Percentiles rank a stretch among this genome's conserved stretches.
phyloP scores from a whole-genome alignment of 176 grass and related monocot genomes.

The Aechmea fasciata region DNA sequence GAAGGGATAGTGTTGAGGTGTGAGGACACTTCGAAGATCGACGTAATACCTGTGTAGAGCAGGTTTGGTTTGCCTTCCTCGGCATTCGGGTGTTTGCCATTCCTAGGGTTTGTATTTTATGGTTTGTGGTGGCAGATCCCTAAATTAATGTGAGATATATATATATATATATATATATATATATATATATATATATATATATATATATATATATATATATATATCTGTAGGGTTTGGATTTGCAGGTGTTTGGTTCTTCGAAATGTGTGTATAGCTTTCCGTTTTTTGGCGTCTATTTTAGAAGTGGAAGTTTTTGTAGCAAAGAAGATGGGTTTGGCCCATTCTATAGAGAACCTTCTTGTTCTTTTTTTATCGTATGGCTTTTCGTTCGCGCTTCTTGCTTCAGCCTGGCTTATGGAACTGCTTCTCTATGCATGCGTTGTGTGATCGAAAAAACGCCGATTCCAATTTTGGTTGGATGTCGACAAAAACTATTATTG shows the following conservation, averaged over 20 bases:
- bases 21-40: constrained; percentile 82
- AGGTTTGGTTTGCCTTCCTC: not conserved
- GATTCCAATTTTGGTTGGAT: too few relatives aligned
- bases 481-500: too few relatives aligned
- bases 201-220: not conserved
- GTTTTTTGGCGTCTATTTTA: not conserved
- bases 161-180: not conserved
- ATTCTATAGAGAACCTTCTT: not conserved
- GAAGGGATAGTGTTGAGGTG: constrained; percentile 78
- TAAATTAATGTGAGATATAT: not conserved
- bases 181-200: not conserved
- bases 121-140: not conserved
- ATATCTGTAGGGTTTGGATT: not conserved
- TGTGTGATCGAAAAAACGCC: too few relatives aligned
- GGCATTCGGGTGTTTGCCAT: not conserved
- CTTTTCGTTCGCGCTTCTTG: not conserved
- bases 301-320: not conserved
- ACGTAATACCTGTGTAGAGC: constrained; percentile 72
- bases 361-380: not conserved
- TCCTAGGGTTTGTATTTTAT: not conserved
- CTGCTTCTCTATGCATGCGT: not conserved
- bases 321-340: not conserved
- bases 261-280: not conserved
- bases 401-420: not conserved
- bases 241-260: not conserved